Evolutionary conservation across 345 rosid genomes (phyloP).

Genomic region (Pelargonium nanum): DNA sequence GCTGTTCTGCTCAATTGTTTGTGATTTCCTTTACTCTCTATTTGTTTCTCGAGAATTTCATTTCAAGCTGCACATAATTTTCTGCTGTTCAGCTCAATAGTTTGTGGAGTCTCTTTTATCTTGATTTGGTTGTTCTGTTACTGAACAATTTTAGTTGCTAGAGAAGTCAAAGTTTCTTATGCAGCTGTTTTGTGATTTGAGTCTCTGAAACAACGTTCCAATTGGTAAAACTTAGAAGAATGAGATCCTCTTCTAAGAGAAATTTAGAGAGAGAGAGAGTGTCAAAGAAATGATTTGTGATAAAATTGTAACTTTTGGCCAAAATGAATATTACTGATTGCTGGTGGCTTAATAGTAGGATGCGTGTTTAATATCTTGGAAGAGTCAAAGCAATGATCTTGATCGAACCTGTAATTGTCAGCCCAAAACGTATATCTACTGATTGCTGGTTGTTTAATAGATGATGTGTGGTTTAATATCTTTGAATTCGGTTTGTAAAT

Average conservation of each 20-base stretch:
- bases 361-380: neutral
- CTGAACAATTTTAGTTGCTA: neutral
- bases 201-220: neutral
- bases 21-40: neutral
- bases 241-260: neutral
- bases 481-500: neutral
- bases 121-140: neutral
- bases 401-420: no score
- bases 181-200: neutral
- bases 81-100: no score
- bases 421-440: no score
- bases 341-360: neutral
- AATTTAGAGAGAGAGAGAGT: neutral
- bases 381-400: no score
- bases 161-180: neutral
- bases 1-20: no score
- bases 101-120: no score
- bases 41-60: neutral
- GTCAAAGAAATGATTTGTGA: neutral
- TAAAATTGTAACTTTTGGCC: neutral
- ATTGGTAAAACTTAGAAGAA: neutral
- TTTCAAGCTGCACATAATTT: neutral
- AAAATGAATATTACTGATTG: neutral
- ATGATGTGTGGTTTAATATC: neutral
- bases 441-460: neutral